Base-by-base conservation (phyloP, 176 grass and related monocot genomes). In the Bolboschoenus planiculmis region DNA sequence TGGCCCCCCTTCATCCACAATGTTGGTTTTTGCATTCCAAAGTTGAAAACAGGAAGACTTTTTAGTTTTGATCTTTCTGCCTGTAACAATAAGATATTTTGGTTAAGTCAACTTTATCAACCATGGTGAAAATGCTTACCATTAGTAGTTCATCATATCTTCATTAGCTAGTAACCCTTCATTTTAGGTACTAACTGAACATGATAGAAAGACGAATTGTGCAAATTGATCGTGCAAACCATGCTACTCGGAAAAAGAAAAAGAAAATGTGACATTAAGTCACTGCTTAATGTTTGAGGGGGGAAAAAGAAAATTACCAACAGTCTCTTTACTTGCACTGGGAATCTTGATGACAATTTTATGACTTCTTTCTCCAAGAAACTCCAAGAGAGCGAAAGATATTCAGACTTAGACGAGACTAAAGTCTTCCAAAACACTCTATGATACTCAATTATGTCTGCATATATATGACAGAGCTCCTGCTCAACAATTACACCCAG, bases 1-100 rank as follows among this genome's bases (percentile, higher is more conserved):
- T 94, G 95, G 29, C 95, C 95, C 43, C 92, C 95, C 80, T 87
- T 84, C 20, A 56, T 30, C 95, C 95, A 97, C 62, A 97, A 86
- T 71, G 85, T 91, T 81, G 90, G 92, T 63, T 93, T 84, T 80
- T 56, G 84, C 51, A 83, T 72, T 29, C 86, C 83, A 76, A 88
- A 88, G 87, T 64, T 91, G 55, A 89, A 85, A 88, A 84, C 88
- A 86, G 79, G 81, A 36, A 89, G 56, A 71, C 59, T 84, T 67
- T 80, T 89, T 59, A 94, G 86, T 48, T 90, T 97, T 2, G 85
- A 55, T 56, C 74, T 79, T 87, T 91, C 87, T 83, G 80, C 86
- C 95, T 97, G 88, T 36, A 86, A 20, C 43, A 73, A 48, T 27
- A 60, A 75, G 51, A 56, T 89, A 62, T 77, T 57, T 84, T 65